These are phyloP conservation scores for Beauveria sp. DNA, from an alignment of 2,329 filamentous ascomycete genomes.

Conservation along the genomic window DNA sequence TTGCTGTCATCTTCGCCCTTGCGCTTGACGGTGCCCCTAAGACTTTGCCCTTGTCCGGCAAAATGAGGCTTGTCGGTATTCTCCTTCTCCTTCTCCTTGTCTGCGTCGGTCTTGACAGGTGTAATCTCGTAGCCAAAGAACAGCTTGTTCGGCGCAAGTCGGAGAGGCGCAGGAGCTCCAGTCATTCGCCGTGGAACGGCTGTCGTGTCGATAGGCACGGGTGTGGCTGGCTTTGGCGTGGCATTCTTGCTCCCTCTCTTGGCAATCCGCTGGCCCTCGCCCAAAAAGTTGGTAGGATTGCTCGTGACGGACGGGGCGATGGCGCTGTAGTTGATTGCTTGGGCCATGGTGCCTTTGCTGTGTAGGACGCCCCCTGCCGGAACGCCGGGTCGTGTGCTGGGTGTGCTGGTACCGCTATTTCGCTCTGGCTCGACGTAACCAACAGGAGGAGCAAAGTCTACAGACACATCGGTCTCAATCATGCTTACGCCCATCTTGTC, in stretches of 20 bases:
- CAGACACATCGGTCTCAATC: constrained; percentile 91
- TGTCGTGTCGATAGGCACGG: constrained; percentile 39
- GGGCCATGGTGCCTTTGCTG: constrained; percentile 87
- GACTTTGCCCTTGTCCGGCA: constrained; percentile 74
- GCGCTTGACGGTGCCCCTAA: constrained; percentile 63
- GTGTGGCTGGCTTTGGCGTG: constrained; percentile 62
- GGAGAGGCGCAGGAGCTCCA: constrained; percentile 79
- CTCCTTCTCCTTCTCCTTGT: constrained; percentile 59
- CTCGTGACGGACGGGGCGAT: constrained; percentile 74
- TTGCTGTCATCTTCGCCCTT: constrained; percentile 50
- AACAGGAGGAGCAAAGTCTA: constrained; percentile 90
- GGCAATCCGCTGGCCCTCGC: constrained; percentile 74
- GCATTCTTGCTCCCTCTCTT: constrained; percentile 69
- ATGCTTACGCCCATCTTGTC: constrained; percentile 85
- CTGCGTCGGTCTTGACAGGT: constrained; percentile 72
- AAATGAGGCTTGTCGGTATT: constrained; percentile 66
- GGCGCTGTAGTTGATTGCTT: constrained; percentile 91
- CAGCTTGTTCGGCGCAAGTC: constrained; percentile 79
- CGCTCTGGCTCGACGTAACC: constrained; percentile 86
- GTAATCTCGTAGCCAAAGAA: constrained; percentile 96
- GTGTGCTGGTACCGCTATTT: constrained; percentile 77
- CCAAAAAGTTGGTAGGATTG: constrained; percentile 69
- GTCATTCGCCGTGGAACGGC: constrained; percentile 38
- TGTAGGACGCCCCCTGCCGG: constrained; percentile 70
- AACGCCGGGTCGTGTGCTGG: constrained; percentile 57